Evolutionary conservation across 2,329 filamentous ascomycete genomes (phyloP), one percentile per base, ranked within the genome.

Genomic region (Ustulina deusta): DNA sequence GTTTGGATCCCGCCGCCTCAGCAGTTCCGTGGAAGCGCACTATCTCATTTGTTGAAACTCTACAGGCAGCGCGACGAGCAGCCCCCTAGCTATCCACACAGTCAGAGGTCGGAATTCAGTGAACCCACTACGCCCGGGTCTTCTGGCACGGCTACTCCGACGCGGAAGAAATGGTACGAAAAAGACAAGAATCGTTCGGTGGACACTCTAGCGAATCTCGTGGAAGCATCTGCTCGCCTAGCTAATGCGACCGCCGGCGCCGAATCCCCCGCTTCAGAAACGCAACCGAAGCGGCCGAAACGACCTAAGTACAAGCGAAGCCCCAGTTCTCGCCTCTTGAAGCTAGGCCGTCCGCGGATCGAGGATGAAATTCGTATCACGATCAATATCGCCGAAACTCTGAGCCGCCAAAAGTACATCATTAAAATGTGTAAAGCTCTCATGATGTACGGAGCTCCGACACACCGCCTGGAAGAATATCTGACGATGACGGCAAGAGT

Each of bases 361-460:
- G 79, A 82, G 56, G 82, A 85, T 15, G 83, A 84, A 72, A 77
- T 79, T 10, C 80, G 81, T 11, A 84, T 84, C 62, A 83, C 82
- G 0, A 75, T 84, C 17, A 82, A 85, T 72, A 90, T 90, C 67
- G 88, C 88, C 5, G 84, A 87, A 69, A 94, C 92, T 17, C 86
- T 97, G 22, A 89, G 90, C 40, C 88, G 94, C 2, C 94, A 97
- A 73, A 87, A 89, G 62, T 97, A 97, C 77, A 85, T 97, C 13
- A 86, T 94, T 62, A 93, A 92, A 78, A 86, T 97, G 44, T 97
- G 94, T 77, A 89, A 90, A 46, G 93, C 93, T 1, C 82, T 97
- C 65, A 97, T 97, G 94, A 85, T 89, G 76, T 97, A 93, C 71
- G 94, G 94, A 13, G 94, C 94, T 0, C 94, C 94, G 0, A 97